phyloP scores from a whole-genome alignment of 805 yeast species.

The Cyberlindnera maclurae region DNA sequence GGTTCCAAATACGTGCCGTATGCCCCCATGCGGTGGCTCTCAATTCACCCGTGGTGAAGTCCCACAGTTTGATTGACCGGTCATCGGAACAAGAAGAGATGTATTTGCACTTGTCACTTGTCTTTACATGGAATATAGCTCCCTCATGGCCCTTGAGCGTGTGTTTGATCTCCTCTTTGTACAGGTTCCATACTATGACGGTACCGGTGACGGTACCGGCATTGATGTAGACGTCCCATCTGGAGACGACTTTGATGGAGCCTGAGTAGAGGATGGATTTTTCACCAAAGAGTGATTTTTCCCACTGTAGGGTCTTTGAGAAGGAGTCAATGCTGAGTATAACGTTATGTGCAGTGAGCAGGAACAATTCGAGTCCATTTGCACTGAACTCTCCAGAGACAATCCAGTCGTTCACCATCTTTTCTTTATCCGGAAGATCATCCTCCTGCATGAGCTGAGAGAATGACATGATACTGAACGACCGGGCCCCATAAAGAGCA shows the following conservation, averaged over 20 bases:
- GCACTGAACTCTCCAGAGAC: conserved; percentile 47
- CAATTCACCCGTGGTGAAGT: conserved; percentile 45
- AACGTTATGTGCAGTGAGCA: conserved; percentile 77
- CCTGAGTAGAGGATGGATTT: conserved; percentile 88
- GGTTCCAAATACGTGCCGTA: conserved; percentile 86
- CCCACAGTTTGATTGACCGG: conserved; percentile 77
- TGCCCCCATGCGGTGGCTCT: conserved; percentile 94
- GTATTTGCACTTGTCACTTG: conserved; percentile 46
- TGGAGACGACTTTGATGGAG: conserved; percentile 42
- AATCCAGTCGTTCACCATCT: conserved; percentile 74
- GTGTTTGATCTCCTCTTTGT: conserved; percentile 37
- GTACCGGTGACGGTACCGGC: conserved; percentile 96
- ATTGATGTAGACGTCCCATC: conserved; percentile 46
- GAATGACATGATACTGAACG: conserved; percentile 41
- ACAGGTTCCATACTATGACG: conserved; percentile 67
- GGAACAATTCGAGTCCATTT: conserved; percentile 31
- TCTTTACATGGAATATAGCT: conserved; percentile 74
- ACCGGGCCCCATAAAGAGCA: conserved; percentile 65
- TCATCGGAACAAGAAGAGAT: conserved; percentile 90
- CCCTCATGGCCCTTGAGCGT: conserved; percentile 79
- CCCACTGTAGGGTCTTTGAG: conserved; percentile 22
- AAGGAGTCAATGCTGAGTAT: conserved; percentile 36
- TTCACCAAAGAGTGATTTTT: conserved; percentile 45
- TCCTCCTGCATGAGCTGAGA: conserved; percentile 24
- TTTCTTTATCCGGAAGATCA: conserved; percentile 31